Conservation (phyloP, 495 filamentous ascomycete species). For the Chaetomium fimeti region DNA sequence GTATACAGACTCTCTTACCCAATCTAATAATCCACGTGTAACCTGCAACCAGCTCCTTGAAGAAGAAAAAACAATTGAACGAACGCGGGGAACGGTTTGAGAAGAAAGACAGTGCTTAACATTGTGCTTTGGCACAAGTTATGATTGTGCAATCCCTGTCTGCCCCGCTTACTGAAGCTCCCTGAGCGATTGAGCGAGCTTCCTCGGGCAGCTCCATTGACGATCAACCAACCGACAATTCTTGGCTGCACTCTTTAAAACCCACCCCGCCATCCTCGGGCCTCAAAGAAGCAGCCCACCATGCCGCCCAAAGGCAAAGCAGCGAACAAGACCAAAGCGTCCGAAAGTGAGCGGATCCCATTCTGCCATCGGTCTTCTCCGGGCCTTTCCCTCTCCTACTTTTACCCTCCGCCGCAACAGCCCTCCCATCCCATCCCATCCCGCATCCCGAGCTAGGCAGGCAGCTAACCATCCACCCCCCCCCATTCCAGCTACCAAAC, state of each 20-base stretch:
- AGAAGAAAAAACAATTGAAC: constrained; percentile 1
- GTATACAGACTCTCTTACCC: constrained; percentile 9
- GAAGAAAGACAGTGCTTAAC: constrained; percentile 7
- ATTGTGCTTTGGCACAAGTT: constrained; percentile 24
- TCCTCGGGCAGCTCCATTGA: constrained; percentile 6
- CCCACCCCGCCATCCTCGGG: constrained; percentile 13
- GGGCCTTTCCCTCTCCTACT: neutral
- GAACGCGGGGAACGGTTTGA: neutral
- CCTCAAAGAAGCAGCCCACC: constrained; percentile 25
- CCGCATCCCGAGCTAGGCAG: neutral
- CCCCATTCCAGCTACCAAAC: constrained; percentile 1
- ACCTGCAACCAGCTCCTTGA: constrained; percentile 4
- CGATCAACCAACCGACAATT: constrained; percentile 13
- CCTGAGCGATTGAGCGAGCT: neutral
- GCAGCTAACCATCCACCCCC: neutral
- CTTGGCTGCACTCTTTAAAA: constrained; percentile 13
- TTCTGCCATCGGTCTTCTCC: neutral
- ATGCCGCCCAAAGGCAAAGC: constrained; percentile 41
- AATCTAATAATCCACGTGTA: constrained; percentile 9
- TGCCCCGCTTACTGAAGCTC: constrained; percentile 11
- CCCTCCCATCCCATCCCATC: neutral
- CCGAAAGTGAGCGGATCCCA: constrained; percentile 25
- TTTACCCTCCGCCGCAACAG: neutral
- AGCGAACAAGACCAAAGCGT: constrained; percentile 35
- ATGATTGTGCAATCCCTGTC: constrained; percentile 16